Conservation (phyloP, 331 rosid genomes). For the Cydonia oblonga region DNA sequence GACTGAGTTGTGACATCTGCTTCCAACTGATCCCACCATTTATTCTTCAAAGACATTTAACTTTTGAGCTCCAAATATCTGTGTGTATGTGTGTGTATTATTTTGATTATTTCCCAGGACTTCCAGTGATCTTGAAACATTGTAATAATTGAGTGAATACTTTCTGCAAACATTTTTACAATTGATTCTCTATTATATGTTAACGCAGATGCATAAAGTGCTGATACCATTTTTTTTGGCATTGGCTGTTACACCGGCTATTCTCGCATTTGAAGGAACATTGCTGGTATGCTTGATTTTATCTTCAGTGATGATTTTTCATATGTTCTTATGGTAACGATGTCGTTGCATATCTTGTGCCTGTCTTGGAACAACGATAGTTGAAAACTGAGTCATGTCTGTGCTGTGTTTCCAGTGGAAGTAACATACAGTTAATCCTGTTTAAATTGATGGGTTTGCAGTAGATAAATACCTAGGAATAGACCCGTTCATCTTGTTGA, state of each 20-base stretch:
- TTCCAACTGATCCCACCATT: background rate
- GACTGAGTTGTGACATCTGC: background rate
- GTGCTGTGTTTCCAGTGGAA: background rate
- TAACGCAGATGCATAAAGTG: slow-evolving; percentile 71
- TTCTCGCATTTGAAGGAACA: slow-evolving; percentile 83
- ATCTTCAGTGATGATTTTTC: background rate
- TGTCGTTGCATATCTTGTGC: background rate
- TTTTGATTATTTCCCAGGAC: background rate
- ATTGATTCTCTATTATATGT: background rate
- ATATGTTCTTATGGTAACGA: background rate
- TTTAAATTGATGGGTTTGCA: background rate
- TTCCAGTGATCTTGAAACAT: background rate
- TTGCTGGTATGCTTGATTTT: slow-evolving; percentile 57
- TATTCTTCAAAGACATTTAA: background rate
- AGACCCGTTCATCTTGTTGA: background rate
- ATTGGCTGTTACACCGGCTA: slow-evolving; percentile 61
- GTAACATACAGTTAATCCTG: background rate
- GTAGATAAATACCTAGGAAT: background rate
- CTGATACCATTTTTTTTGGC: slow-evolving; percentile 68
- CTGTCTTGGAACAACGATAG: background rate
- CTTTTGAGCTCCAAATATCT: background rate
- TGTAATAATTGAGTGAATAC: background rate
- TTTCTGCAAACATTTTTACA: too few species aligned
- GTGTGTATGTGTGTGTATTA: too few species aligned
- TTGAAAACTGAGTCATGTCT: too few species aligned